These are phyloP conservation scores for Senna tora DNA, from an alignment of 306 rosid genomes.

Conservation along the genomic window DNA sequence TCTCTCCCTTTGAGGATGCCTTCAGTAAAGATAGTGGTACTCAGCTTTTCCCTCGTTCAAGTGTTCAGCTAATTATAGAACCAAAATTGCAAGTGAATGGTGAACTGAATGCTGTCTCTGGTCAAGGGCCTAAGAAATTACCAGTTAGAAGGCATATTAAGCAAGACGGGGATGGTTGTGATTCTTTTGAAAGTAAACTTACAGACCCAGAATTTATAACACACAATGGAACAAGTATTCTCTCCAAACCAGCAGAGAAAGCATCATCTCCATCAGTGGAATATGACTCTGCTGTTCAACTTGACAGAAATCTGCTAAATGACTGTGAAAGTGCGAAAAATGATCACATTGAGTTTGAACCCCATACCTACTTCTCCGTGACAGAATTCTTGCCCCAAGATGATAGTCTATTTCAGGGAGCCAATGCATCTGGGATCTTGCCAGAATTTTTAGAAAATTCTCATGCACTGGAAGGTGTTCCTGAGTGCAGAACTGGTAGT, in stretches of 20 bases:
- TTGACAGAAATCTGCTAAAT: constrained; percentile 46
- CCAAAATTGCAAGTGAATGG: constrained; percentile 48
- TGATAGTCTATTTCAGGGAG: constrained; percentile 53
- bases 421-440: constrained; percentile 48
- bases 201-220: constrained; percentile 41
- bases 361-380: constrained; percentile 75
- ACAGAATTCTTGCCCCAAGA: constrained; percentile 74
- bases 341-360: constrained; percentile 65
- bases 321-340: constrained; percentile 50
- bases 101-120: constrained; percentile 61
- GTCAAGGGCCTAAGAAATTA: constrained; percentile 69
- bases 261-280: constrained; percentile 41
- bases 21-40: constrained; percentile 62
- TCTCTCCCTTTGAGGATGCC: constrained; percentile 56
- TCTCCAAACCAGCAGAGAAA: constrained; percentile 39
- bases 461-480: constrained; percentile 32
- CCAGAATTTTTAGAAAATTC: constrained; percentile 49
- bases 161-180: constrained; percentile 67
- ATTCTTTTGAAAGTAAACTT: constrained; percentile 43
- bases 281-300: constrained; percentile 46
- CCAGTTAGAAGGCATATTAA: constrained; percentile 81
- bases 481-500: constrained; percentile 38
- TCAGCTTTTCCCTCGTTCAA: constrained; percentile 68
- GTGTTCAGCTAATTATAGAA: constrained; percentile 66
- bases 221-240: constrained; percentile 39